phyloP scores from a whole-genome alignment of 116 monocot species.

The Iris pallida region DNA sequence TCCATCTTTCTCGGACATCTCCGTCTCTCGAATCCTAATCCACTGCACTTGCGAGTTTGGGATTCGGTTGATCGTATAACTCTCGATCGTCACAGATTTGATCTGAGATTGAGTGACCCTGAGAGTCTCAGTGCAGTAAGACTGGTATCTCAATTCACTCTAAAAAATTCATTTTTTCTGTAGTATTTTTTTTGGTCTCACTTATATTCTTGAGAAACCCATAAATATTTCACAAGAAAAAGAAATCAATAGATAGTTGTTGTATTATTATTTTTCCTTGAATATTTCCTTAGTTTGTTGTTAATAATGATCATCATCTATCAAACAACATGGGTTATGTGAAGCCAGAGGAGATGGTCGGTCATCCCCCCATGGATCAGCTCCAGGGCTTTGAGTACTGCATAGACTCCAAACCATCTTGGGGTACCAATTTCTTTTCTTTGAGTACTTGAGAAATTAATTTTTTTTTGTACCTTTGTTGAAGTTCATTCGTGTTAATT shows the following conservation, averaged over 20 bases:
- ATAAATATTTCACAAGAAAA: not conserved
- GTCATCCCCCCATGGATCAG: conserved; percentile 34
- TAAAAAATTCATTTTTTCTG: not conserved
- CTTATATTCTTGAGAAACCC: not conserved
- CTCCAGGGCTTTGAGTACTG: conserved; percentile 30
- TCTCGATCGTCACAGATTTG: too few relatives aligned
- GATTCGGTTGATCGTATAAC: too few relatives aligned
- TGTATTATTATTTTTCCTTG: not conserved
- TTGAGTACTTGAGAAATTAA: too few relatives aligned
- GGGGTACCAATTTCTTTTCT: conserved; percentile 12
- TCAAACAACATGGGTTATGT: conserved; percentile 6
- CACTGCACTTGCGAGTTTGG: too few relatives aligned
- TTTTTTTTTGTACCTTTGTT: too few relatives aligned
- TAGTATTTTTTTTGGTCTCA: not conserved
- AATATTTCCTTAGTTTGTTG: not conserved
- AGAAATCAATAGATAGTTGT: not conserved
- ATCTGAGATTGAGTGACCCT: too few relatives aligned
- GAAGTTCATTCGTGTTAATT: too few relatives aligned
- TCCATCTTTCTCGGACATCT: too few relatives aligned
- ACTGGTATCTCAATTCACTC: not conserved
- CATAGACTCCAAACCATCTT: conserved; percentile 43
- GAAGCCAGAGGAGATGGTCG: conserved; percentile 12
- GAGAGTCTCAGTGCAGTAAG: not conserved
- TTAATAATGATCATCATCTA: too few relatives aligned
- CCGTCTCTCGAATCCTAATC: too few relatives aligned